Evolutionary conservation across 2,329 filamentous ascomycete species (phyloP), one percentile per base, ranked within the genome.

Genomic region (Lecanicillium sp.): DNA sequence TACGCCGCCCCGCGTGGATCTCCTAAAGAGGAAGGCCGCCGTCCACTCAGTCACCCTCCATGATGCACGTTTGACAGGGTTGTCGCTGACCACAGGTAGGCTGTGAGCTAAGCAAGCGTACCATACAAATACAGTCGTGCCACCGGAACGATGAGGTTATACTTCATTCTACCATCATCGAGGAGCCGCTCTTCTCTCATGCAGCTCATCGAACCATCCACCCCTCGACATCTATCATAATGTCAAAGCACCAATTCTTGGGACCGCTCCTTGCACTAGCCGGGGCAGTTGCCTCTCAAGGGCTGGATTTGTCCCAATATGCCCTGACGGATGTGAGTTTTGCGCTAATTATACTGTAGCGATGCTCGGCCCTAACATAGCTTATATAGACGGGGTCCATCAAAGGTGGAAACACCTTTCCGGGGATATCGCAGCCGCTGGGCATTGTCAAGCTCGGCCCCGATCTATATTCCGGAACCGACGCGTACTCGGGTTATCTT

Each of bases 401-500:
- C 5, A 57, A 56, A 42, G 68, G 68, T 17, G 68, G 69, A 8
- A 72, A 72, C 44, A 70, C 65, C 0, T 72, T 72, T 39, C 68
- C 69, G 0, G 68, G 68, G 14, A 65, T 69, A n/a, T 66, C 59
- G 28, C 51, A 65, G 33, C 68, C 69, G 1, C 53, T 70, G 27
- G 68, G 68, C 15, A 63, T 72, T 46, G 65, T 70, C 34, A 72
- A 72, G 52, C 56, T 72, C 4, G 69, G 68, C 4, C 69, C 71
- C 8, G 66, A 73, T 36, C 54, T 74, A 11, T 63, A 69, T 40
- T 64, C 61, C 11, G 68, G 67, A 11, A 58, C 57, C 9, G 71
- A 75, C 45, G 62, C 64, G 17, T 76, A 76, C 47, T 74, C 71
- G 3, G 72, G 72, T 13, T 77, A 73, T 43, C 60, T 65, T 33